Percentiles rank a stretch among this genome's conserved stretches.
Conservation (phyloP, 2,329 filamentous ascomycete genomes). For the Botrytis cinerea region DNA sequence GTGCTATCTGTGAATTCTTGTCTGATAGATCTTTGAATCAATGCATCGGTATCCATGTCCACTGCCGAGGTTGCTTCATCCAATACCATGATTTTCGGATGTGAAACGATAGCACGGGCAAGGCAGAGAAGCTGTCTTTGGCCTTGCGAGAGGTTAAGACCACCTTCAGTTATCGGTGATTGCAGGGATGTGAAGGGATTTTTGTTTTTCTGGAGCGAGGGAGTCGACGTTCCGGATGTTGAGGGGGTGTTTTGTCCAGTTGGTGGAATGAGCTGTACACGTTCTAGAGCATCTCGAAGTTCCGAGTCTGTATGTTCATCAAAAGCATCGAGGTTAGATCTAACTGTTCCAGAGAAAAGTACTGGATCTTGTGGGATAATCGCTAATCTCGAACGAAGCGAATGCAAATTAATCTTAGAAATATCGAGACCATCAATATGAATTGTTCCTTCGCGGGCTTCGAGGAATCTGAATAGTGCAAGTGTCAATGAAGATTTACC, state of each 20-base stretch:
- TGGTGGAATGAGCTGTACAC: conserved; percentile 60
- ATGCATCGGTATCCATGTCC: conserved; percentile 72
- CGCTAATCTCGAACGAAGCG: conserved; percentile 70
- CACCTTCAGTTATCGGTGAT: conserved; percentile 68
- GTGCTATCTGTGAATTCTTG: conserved; percentile 71
- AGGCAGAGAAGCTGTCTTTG: conserved; percentile 76
- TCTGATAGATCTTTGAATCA: conserved; percentile 73
- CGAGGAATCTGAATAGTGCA: conserved; percentile 76
- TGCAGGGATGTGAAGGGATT: conserved; percentile 67
- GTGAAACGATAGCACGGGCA: conserved; percentile 69
- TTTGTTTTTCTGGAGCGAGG: conserved; percentile 49
- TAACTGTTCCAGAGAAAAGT: conserved; percentile 76
- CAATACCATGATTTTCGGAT: conserved; percentile 75
- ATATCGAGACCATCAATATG: conserved; percentile 75
- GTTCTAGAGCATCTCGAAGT: conserved; percentile 67
- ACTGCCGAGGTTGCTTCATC: conserved; percentile 80
- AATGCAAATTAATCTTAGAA: conserved; percentile 67
- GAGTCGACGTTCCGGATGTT: conserved; percentile 41
- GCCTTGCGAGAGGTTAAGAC: conserved; percentile 73
- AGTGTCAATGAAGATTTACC: conserved; percentile 77
- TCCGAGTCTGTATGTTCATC: conserved; percentile 67
- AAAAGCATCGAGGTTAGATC: conserved; percentile 77
- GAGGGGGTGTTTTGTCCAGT: conserved; percentile 41
- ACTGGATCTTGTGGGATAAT: conserved; percentile 86
- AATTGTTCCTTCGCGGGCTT: conserved; percentile 65